phyloP scores from a whole-genome alignment of 345 rosid genomes.

The Eutrema yunnanense region DNA sequence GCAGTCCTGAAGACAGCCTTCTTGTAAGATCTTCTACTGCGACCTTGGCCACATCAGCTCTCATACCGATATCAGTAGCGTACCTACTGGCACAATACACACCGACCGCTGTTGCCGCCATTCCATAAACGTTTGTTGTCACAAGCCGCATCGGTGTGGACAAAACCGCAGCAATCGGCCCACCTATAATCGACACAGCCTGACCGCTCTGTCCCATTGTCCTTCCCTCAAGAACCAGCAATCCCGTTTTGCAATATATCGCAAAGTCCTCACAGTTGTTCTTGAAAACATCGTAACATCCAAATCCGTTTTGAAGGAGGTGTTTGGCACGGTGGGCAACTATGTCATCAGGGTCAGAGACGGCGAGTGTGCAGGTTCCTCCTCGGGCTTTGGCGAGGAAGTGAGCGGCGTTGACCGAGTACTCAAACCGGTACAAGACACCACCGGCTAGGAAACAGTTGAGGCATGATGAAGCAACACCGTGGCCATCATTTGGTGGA shows the following conservation, averaged over 20 bases:
- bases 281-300: conserved; percentile 74
- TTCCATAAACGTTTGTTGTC: conserved; percentile 73
- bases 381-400: conserved; percentile 86
- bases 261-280: conserved; percentile 87
- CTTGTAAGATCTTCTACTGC: conserved; percentile 68
- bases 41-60: conserved; percentile 69
- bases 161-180: conserved; percentile 74
- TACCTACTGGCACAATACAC: conserved; percentile 75
- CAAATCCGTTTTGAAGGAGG: conserved; percentile 78
- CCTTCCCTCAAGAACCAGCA: conserved; percentile 51
- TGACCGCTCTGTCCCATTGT: conserved; percentile 87
- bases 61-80: conserved; percentile 84
- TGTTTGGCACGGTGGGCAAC: conserved; percentile 69
- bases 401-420: conserved; percentile 67
- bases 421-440: conserved; percentile 65
- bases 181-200: conserved; percentile 65
- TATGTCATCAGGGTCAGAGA: conserved; percentile 41
- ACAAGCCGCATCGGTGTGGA: conserved; percentile 65
- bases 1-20: conserved; percentile 52
- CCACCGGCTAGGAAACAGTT: conserved; percentile 91
- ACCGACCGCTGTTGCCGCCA: conserved; percentile 76
- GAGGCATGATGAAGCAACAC: conserved; percentile 76
- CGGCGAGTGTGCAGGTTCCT: conserved; percentile 89
- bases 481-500: conserved; percentile 45
- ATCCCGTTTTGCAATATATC: conserved; percentile 78